Percentiles rank a stretch among this genome's conserved stretches.
Conservation (phyloP, 805 yeast genomes). For the Pichia californica region DNA sequence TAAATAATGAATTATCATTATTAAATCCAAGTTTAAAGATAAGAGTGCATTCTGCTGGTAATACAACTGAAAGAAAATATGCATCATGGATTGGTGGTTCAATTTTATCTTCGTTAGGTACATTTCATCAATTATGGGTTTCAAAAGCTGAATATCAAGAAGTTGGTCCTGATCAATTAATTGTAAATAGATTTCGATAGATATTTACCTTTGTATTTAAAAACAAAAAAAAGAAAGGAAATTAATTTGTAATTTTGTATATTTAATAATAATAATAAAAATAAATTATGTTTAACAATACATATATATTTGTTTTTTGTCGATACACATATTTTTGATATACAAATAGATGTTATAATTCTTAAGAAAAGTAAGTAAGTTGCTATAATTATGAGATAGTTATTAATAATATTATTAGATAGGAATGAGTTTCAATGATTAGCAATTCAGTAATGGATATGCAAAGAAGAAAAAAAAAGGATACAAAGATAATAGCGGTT, state of each 20-base stretch:
- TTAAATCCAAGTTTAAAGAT: constrained; percentile 81
- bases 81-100: constrained; percentile 93
- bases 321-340: no score
- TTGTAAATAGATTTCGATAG: constrained; percentile 73
- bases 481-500: no score
- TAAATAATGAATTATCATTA: constrained; percentile 61
- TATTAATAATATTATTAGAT: no score
- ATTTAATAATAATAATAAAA: background rate
- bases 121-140: constrained; percentile 95
- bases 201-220: background rate
- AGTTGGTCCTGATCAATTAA: constrained; percentile 75
- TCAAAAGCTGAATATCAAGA: constrained; percentile 82
- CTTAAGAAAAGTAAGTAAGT: no score
- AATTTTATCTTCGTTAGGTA: constrained; percentile 79
- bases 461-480: background rate
- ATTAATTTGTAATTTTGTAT: background rate
- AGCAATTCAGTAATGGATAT: no score
- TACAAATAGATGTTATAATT: no score
- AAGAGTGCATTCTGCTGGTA: constrained; percentile 77
- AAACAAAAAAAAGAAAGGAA: no score
- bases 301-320: no score
- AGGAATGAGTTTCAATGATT: background rate
- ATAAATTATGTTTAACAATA: no score
- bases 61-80: constrained; percentile 65
- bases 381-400: no score